phyloP scores from a whole-genome alignment of 306 rosid species.

The Quercus mongolica region DNA sequence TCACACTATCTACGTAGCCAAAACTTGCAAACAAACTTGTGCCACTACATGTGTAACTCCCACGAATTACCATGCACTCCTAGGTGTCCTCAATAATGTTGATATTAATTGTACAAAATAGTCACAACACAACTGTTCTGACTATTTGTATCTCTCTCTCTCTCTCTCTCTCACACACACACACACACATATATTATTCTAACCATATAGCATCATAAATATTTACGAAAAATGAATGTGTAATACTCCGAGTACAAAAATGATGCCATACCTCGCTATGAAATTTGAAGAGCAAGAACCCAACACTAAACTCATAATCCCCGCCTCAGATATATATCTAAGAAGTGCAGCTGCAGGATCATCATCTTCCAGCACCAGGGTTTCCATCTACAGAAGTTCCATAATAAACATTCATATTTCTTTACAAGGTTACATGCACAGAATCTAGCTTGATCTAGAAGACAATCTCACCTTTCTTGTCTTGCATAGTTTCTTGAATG shows the following conservation, averaged over 20 bases:
- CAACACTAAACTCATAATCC: constrained; percentile 57
- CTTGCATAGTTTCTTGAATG: constrained; percentile 58
- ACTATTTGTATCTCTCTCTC: too few relatives aligned
- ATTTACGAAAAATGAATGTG: not conserved
- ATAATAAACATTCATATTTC: constrained; percentile 4
- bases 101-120: not conserved
- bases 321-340: constrained; percentile 52
- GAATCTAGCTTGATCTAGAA: constrained; percentile 8
- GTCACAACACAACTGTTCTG: not conserved
- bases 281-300: constrained; percentile 64
- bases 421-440: constrained; percentile 3
- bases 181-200: not conserved
- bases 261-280: constrained; percentile 49
- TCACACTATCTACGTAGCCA: not conserved
- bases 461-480: constrained; percentile 38
- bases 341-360: constrained; percentile 71
- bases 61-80: not conserved
- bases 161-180: too few relatives aligned
- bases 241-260: not conserved
- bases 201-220: not conserved
- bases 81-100: not conserved
- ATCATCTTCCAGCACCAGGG: constrained; percentile 75
- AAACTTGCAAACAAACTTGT: constrained; percentile 9
- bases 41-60: not conserved
- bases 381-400: constrained; percentile 59